Conservation (phyloP, 176 grass and related monocot species). For the Hsuehochloa calcarea region DNA sequence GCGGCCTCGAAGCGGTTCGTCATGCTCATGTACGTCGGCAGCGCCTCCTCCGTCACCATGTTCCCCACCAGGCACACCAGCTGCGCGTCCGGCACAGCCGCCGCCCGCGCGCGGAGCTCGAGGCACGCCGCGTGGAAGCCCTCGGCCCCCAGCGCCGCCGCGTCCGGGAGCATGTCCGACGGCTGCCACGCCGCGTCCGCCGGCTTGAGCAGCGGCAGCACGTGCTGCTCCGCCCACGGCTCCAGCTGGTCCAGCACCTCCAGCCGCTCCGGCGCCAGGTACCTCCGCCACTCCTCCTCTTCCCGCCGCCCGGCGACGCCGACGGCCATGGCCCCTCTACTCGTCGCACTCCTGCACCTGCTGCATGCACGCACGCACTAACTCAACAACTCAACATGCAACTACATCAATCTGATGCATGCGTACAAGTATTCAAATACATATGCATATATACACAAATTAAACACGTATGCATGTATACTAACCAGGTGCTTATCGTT, state of each 20-base stretch:
- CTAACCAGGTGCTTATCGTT: neutral
- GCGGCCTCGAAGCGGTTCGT: conserved; percentile 63
- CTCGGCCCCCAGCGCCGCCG: conserved; percentile 38
- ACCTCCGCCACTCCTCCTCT: conserved; percentile 17
- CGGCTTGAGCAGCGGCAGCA: conserved; percentile 77
- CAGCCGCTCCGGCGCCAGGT: conserved; percentile 64
- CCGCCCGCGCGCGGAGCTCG: conserved; percentile 46
- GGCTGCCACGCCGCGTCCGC: conserved; percentile 72
- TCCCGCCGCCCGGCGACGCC: neutral
- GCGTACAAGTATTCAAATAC: no score
- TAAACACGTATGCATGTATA: neutral
- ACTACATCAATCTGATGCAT: neutral
- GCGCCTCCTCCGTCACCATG: conserved; percentile 92
- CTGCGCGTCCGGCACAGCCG: conserved; percentile 48
- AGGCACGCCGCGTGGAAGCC: conserved; percentile 54
- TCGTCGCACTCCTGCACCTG: neutral
- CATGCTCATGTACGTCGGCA: conserved; percentile 87
- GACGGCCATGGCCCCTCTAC: no score
- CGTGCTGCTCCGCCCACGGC: conserved; percentile 50
- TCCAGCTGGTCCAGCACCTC: conserved; percentile 70
- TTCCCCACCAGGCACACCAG: conserved; percentile 73
- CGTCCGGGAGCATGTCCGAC: conserved; percentile 70
- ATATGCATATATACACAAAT: neutral
- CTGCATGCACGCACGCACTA: neutral
- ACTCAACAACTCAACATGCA: neutral